Percentiles rank a stretch among this genome's conserved stretches.
Conservation (phyloP, 208 protist genomes). For the Phytomonas francai region DNA sequence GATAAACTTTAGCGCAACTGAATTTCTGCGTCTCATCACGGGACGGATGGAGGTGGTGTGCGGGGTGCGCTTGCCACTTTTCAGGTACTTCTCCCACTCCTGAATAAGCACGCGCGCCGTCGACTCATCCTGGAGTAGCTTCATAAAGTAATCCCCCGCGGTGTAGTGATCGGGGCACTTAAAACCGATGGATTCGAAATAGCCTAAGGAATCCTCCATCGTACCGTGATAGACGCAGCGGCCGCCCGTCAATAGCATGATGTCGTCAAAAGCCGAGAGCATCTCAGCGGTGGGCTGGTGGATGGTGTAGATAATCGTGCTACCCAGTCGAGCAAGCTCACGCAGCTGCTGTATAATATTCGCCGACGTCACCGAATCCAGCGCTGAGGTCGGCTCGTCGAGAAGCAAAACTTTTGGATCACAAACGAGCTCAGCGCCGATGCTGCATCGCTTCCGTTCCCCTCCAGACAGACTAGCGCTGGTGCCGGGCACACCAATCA, state of each 20-base stretch:
- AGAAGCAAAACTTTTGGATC: slow-evolving; percentile 82
- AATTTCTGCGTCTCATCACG: slow-evolving; percentile 22
- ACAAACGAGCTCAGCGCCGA: slow-evolving; percentile 84
- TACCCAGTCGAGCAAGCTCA: slow-evolving; percentile 55
- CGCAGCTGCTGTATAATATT: slow-evolving; percentile 73
- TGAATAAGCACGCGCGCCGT: slow-evolving; percentile 47
- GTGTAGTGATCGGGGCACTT: slow-evolving; percentile 60
- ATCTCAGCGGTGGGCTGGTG: slow-evolving; percentile 91
- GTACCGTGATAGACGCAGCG: slow-evolving; percentile 78
- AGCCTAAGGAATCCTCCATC: slow-evolving; percentile 44
- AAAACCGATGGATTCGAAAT: slow-evolving; percentile 81
- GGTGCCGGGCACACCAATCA: slow-evolving; percentile 67
- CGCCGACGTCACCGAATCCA: slow-evolving; percentile 85
- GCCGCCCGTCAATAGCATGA: slow-evolving; percentile 85
- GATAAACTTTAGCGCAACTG: slow-evolving; percentile 32
- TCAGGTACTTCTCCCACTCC: slow-evolving; percentile 56
- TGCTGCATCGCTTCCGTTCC: slow-evolving; percentile 84
- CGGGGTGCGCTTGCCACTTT: slow-evolving; percentile 31
- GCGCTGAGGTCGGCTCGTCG: slow-evolving; percentile 86
- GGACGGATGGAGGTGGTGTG: slow-evolving; percentile 46
- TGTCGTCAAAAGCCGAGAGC: slow-evolving; percentile 86
- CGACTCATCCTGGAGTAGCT: slow-evolving; percentile 55
- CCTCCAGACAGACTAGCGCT: slow-evolving; percentile 76
- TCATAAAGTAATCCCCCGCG: slow-evolving; percentile 87
- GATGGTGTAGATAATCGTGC: slow-evolving; percentile 91